A percentile compares a stretch with the other conserved stretches of the same genome.
These are phyloP conservation scores for Pythium vanterpoolii DNA, from an alignment of 352 stramenopile genomes.

Conservation along the genomic window DNA sequence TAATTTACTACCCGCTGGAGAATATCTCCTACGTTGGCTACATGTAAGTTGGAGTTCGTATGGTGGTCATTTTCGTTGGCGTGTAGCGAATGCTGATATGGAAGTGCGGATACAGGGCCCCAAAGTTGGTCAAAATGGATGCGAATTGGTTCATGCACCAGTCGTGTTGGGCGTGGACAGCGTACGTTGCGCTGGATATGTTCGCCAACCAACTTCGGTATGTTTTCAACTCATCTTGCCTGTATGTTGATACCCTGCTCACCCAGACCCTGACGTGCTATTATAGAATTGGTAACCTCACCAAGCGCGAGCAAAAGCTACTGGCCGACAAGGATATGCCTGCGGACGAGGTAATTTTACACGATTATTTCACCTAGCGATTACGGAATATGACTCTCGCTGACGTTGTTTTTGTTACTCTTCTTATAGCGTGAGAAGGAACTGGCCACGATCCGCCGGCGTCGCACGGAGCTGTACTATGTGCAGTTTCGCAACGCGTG, in stretches of 20 bases:
- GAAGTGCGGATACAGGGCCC: conserved; percentile 60
- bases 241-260: not conserved
- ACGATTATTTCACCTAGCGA: not conserved
- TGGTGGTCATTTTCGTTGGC: not conserved
- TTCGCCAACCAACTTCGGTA: conserved; percentile 77
- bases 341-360: conserved; percentile 42
- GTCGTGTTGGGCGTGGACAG: conserved; percentile 68
- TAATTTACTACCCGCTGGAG: conserved; percentile 85
- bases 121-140: conserved; percentile 74
- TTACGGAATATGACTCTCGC: too few relatives aligned
- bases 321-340: conserved; percentile 43
- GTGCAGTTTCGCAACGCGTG: conserved; percentile 79
- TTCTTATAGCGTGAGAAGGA: conserved; percentile 31
- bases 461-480: conserved; percentile 72
- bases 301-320: conserved; percentile 55
- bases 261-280: not conserved
- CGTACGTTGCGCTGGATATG: conserved; percentile 76
- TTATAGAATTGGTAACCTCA: conserved; percentile 57
- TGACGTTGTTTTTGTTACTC: conserved; percentile 1
- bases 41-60: conserved; percentile 38
- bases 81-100: too few relatives aligned
- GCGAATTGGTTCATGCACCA: conserved; percentile 61
- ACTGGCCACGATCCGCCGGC: conserved; percentile 43
- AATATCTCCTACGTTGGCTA: conserved; percentile 82
- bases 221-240: not conserved